Evolutionary conservation across 305 asterid genomes (phyloP).

Genomic region (Nicotiana rustica): DNA sequence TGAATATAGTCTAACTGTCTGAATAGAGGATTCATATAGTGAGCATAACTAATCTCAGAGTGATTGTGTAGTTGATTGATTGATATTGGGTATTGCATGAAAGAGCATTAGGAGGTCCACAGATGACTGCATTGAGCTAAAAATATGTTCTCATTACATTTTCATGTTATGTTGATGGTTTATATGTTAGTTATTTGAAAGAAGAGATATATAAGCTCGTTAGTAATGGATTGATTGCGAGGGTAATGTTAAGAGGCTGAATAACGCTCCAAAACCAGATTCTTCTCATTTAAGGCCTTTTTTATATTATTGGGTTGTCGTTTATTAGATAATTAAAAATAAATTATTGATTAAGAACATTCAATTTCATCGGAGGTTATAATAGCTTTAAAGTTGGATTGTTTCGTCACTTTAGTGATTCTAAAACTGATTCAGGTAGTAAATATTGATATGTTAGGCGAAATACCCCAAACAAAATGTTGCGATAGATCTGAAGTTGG

Average conservation of each 20-base stretch:
- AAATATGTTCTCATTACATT: neutral
- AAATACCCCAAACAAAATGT: neutral
- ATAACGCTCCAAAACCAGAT: constrained; percentile 22
- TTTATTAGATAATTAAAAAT: neutral
- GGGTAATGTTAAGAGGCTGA: neutral
- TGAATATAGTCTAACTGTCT: neutral
- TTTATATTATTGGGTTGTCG: constrained; percentile 3
- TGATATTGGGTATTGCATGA: neutral
- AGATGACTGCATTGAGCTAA: neutral
- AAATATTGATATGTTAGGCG: neutral
- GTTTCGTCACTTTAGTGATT: constrained; percentile 1
- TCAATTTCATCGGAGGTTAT: neutral
- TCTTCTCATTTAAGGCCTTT: constrained; percentile 4
- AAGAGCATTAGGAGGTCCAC: neutral
- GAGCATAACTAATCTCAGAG: neutral
- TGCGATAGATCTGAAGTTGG: neutral
- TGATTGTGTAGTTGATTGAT: neutral
- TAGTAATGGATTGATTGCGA: constrained; percentile 1
- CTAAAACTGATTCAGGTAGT: neutral
- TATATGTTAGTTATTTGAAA: constrained; percentile 28
- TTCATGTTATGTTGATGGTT: neutral
- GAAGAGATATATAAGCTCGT: constrained; percentile 11
- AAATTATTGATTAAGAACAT: neutral
- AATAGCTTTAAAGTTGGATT: constrained; percentile 1
- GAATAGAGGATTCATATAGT: neutral